Percentiles rank a stretch among this genome's conserved stretches.
These are phyloP conservation scores for Nitzschia sp. DNA, from an alignment of 108 stramenopile species.

Conservation along the genomic window DNA sequence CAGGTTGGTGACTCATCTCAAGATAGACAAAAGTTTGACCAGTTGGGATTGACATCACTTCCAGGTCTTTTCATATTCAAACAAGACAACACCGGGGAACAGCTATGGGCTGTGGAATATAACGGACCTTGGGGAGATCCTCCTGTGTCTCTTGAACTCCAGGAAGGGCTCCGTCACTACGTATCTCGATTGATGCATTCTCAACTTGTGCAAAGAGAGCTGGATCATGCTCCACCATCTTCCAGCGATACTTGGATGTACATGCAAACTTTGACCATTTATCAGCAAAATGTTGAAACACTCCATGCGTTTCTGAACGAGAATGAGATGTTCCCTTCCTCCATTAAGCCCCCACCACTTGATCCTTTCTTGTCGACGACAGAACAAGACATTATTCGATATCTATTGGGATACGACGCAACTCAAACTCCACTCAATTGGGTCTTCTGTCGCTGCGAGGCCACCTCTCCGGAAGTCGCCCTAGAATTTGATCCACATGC, in stretches of 20 bases:
- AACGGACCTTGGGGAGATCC: background rate
- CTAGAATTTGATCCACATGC: constrained; percentile 23
- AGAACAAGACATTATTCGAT: constrained; percentile 28
- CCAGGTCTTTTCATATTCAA: background rate
- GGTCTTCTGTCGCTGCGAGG: constrained; percentile 9
- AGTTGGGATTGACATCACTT: background rate
- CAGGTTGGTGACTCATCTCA: background rate
- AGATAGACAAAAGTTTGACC: background rate
- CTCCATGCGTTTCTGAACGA: background rate
- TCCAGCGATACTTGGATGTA: background rate
- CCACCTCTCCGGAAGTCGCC: background rate
- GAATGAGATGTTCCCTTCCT: too few relatives aligned
- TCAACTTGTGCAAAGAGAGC: background rate
- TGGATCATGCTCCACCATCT: background rate
- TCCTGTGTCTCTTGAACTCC: background rate
- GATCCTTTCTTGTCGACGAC: constrained; percentile 22
- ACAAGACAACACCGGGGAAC: background rate
- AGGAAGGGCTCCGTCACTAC: background rate
- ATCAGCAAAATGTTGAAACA: background rate
- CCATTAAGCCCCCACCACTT: constrained; percentile 4
- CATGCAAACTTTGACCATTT: background rate
- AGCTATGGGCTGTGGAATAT: background rate
- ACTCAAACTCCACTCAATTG: background rate
- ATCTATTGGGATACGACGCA: constrained; percentile 8
- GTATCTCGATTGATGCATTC: background rate